Conservation (phyloP, 208 protist genomes). For the Hexamita inflata region DNA sequence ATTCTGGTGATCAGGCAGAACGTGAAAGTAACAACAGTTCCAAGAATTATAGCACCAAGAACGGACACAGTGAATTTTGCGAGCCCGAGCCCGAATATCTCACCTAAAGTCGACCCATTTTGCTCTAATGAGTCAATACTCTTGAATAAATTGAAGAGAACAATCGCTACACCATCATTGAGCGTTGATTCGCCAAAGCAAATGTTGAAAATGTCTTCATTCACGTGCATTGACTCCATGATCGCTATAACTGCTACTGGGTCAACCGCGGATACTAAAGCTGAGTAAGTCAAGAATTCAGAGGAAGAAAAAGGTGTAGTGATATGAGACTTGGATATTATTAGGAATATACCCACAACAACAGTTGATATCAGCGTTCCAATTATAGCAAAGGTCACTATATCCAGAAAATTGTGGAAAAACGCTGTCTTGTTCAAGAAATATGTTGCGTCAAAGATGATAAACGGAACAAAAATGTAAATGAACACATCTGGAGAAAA, state of each 20-base stretch:
- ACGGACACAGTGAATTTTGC: not conserved
- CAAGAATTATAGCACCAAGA: not conserved
- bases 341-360: not conserved
- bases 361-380: not conserved
- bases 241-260: constrained; percentile 11
- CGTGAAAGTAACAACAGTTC: not conserved
- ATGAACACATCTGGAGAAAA: not conserved
- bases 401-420: not conserved
- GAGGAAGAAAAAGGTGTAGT: not conserved
- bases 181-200: not conserved
- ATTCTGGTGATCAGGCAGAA: not conserved
- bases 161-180: constrained; percentile 9
- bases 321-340: not conserved
- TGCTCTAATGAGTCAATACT: not conserved
- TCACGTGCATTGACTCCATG: constrained; percentile 3
- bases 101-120: not conserved
- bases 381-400: not conserved
- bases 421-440: constrained; percentile 1
- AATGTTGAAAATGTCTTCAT: not conserved
- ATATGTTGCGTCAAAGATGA: constrained; percentile 12
- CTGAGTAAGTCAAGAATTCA: not conserved
- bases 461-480: not conserved
- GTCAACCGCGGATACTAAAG: constrained; percentile 12
- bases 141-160: not conserved
- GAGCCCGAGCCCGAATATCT: not conserved